Base-by-base conservation (phyloP, 1,284 basidiomycete genomes). In the Sporisorium exsertum region DNA sequence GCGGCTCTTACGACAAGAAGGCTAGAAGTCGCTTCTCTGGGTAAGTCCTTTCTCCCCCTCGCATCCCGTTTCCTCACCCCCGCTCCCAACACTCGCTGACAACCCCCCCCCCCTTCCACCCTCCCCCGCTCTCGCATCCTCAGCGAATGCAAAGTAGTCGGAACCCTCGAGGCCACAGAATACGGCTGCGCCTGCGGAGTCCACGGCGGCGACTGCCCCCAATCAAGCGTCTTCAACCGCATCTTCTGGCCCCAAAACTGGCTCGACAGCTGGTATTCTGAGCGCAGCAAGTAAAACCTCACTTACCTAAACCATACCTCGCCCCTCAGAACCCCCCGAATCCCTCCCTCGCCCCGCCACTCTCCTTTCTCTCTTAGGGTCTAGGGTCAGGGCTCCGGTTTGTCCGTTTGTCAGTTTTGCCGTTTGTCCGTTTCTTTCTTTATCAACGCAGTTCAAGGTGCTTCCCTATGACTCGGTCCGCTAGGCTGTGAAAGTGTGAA, bases 121-220 rank as follows among this genome's bases (percentile, higher is more conserved):
- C 35, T 3, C 10, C 32, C 35, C 29, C 27, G 5, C 18, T 26
- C 20, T 32, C 16, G 29, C 6, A 9, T 26, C 15, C 10, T 12
- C 33, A 67, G 64, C 24, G 40, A 42, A 3, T 75, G 72, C 27
- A 75, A 75, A 47, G 53, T 58, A 24, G 60, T 70, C 1, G 72
- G 72, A 5, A 61, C 43, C 1, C 57, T 75, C 6, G 26, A 26
- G 13, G 24, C 43, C 4, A 40, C 45, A 10, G 72, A 75, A 55
- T 75, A 70, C 67, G 72, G 63, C 7, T 75, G 72, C 43, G 47
- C 33, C 4, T 75, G 72, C 61, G 72, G 72, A 3, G 72, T 75
- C 10, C 72, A 75, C 46, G 20, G 22, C 0, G 64, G 37, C 6
- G 27, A 66, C 9, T 75, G 72, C 20, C 57, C 59, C 5, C 1